Evolutionary conservation across 1,139 yeast species (phyloP).

Genomic region (Yamadazyma taylorii): DNA sequence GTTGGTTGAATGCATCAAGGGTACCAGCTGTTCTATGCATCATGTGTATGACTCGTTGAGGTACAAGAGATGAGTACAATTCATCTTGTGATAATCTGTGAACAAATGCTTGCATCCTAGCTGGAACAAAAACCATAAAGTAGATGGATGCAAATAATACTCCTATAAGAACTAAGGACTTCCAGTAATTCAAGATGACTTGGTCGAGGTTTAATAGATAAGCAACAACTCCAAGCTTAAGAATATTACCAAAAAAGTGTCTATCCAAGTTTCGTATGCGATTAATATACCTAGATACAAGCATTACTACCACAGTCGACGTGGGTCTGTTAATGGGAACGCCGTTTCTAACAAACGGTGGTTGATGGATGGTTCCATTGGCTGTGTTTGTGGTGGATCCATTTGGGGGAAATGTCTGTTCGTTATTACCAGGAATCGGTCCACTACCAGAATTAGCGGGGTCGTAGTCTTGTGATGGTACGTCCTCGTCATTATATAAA

Average conservation of each 20-base stretch:
- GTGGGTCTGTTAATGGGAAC: no score
- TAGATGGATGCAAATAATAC: neutral
- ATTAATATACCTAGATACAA: neutral
- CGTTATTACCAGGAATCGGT: no score
- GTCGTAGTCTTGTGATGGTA: neutral
- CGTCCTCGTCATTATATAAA: slow-evolving; percentile 10
- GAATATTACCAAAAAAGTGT: neutral
- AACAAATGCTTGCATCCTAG: neutral
- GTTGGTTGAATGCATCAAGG: neutral
- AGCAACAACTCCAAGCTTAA: neutral
- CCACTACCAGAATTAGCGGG: no score
- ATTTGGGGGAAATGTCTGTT: no score
- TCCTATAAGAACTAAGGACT: neutral
- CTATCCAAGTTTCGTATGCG: slow-evolving; percentile 2
- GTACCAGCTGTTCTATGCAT: neutral
- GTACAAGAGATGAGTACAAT: neutral
- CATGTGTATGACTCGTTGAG: neutral
- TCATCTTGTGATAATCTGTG: neutral
- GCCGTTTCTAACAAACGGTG: no score
- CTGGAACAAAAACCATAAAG: neutral
- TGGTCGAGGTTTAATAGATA: neutral
- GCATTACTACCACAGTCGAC: neutral
- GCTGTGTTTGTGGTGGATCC: neutral
- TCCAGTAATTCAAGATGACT: neutral
- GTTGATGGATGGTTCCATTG: no score